Evolutionary conservation across 2,329 filamentous ascomycete species (phyloP), one percentile per base, ranked within the genome.

Genomic region (Pestalotiopsis sp.): DNA sequence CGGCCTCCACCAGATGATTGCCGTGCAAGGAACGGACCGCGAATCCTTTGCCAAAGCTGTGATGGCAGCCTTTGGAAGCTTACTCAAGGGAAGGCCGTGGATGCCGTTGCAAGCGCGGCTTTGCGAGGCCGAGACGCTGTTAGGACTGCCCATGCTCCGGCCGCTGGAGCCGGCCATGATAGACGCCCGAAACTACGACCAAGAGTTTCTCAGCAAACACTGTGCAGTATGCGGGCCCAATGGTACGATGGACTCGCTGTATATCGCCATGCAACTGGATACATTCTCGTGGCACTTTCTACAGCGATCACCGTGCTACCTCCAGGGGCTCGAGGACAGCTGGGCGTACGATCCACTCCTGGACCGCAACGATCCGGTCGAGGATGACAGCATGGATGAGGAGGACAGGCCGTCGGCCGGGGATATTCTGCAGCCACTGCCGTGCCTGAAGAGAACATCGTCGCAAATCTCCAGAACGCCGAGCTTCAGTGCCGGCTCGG

Each of bases 141-240:
- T 85, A 69, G 88, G 87, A 2, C 82, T 89, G 41, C 87, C 88
- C 2, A 90, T 89, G 87, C 79, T 90, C 27, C 83, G 87, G n/a
- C 84, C 83, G 38, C 80, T 89, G 14, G 84, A 86, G 9, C 70
- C 80, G 1, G 73, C 77, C 27, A 76, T 86, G n/a, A 71, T 84
- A 41, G 79, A 81, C 12, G 25, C 41, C 59, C 72, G 73, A 25
- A 76, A 79, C 23, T 88, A 85, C 72, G 83, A 88, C 73, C 76
- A 82, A 61, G 81, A 84, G 7, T 90, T 90, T 67, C 79, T 90
- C 31, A 81, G 80, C 31, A 76, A 80, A 56, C 80, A 89, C 75
- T 89, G 87, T 72, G 88, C 86, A n/a, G 86, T 89, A 3, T 82
- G 84, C 63, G 85, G 88, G 61, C 79, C 81, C 3, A 83, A 81